Evolutionary conservation across 495 filamentous ascomycete genomes (phyloP).

Genomic region (Penicillium lividum): DNA sequence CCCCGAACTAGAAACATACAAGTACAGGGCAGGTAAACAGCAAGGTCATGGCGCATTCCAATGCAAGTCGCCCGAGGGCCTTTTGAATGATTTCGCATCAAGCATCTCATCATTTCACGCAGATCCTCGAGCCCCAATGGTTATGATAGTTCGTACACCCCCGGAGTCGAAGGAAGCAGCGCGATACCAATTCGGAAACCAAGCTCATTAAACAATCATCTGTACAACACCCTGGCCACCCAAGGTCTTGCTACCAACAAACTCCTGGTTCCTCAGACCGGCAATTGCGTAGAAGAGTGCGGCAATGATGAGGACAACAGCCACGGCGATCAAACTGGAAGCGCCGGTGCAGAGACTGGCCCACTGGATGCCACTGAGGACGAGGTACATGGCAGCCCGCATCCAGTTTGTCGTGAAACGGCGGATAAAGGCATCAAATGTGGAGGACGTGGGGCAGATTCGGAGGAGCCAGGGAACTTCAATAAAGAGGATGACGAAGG

Average conservation of each 20-base stretch:
- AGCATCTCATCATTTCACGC: constrained; percentile 28
- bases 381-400: constrained; percentile 85
- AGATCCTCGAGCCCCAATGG: constrained; percentile 2
- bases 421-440: constrained; percentile 89
- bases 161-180: constrained; percentile 2
- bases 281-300: constrained; percentile 81
- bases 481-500: constrained; percentile 90
- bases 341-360: constrained; percentile 60
- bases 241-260: constrained; percentile 94
- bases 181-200: constrained; percentile 6
- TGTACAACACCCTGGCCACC: constrained; percentile 93
- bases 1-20: constrained; percentile 24
- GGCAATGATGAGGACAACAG: constrained; percentile 76
- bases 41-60: constrained; percentile 32
- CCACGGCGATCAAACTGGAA: constrained; percentile 81
- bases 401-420: constrained; percentile 93
- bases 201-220: constrained; percentile 81
- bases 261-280: constrained; percentile 86
- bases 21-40: constrained; percentile 26
- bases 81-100: constrained; percentile 22
- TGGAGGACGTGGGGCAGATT: constrained; percentile 92
- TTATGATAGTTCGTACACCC: constrained; percentile 3
- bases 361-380: constrained; percentile 83
- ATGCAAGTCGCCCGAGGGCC: constrained; percentile 20
- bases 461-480: constrained; percentile 94